These are phyloP conservation scores for Vicia villosa DNA, from an alignment of 306 rosid genomes.

Conservation along the genomic window DNA sequence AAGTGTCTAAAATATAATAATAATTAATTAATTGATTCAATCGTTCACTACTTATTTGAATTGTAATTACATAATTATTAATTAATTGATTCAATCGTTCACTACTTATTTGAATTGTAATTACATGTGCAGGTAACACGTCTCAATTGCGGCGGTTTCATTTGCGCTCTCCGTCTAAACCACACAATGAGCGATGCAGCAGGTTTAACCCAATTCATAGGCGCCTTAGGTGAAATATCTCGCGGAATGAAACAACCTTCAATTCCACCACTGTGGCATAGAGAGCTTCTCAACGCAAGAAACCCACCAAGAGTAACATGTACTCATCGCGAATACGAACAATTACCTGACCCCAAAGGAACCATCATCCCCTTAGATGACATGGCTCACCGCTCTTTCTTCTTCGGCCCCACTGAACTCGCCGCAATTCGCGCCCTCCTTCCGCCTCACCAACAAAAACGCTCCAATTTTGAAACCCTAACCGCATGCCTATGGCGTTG, in stretches of 20 bases:
- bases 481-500: slow-evolving; percentile 65
- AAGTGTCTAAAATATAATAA: too few species aligned
- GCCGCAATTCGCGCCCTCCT: slow-evolving; percentile 45
- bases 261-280: slow-evolving; percentile 44
- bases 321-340: slow-evolving; percentile 53
- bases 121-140: slow-evolving; percentile 32
- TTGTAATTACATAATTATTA: not conserved
- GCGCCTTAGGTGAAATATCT: slow-evolving; percentile 48
- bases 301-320: slow-evolving; percentile 48
- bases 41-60: not conserved
- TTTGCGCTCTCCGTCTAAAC: slow-evolving; percentile 51
- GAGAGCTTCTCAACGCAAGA: slow-evolving; percentile 46
- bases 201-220: slow-evolving; percentile 56
- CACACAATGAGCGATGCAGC: slow-evolving; percentile 58
- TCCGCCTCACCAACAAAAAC: slow-evolving; percentile 26
- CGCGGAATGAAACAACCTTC: slow-evolving; percentile 48
- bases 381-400: slow-evolving; percentile 57
- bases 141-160: slow-evolving; percentile 57
- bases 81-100: not conserved
- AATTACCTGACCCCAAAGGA: slow-evolving; percentile 47
- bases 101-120: not conserved
- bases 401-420: slow-evolving; percentile 49
- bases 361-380: slow-evolving; percentile 49
- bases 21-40: not conserved
- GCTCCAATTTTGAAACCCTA: slow-evolving; percentile 49